Evolutionary conservation across 225 moss, liverwort and hornwort species (phyloP).

Genomic region (Asterella californica): DNA sequence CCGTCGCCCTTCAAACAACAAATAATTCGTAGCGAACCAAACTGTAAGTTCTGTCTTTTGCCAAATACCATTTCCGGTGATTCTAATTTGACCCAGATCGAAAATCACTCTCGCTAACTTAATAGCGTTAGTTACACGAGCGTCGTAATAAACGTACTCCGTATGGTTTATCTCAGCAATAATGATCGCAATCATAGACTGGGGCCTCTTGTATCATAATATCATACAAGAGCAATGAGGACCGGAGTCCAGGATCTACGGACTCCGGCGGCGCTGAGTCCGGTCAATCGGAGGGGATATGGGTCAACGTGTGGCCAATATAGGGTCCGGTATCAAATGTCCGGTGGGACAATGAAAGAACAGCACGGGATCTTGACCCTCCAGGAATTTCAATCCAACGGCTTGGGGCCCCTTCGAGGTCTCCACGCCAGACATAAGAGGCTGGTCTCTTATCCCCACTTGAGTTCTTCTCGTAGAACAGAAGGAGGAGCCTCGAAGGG

Average conservation of each 20-base stretch:
- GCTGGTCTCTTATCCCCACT: background rate
- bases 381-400: background rate
- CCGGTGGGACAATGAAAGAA: background rate
- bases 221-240: background rate
- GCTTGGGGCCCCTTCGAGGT: background rate
- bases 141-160: no score
- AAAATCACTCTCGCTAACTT: no score
- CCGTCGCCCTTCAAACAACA: no score
- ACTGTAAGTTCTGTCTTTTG: no score
- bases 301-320: conserved; percentile 3
- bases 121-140: no score
- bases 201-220: background rate
- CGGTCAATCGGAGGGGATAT: background rate
- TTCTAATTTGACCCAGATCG: no score
- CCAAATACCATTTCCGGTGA: no score
- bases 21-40: no score
- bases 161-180: background rate
- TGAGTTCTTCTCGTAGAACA: background rate
- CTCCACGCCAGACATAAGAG: conserved; percentile 10
- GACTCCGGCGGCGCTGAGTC: background rate
- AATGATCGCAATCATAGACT: background rate
- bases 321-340: conserved; percentile 2
- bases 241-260: background rate
- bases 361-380: background rate
- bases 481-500: background rate